Percentiles rank a stretch among this genome's conserved stretches.
These are phyloP conservation scores for Aristolochia californica DNA, from an alignment of 164 flowering plant species.

Conservation along the genomic window DNA sequence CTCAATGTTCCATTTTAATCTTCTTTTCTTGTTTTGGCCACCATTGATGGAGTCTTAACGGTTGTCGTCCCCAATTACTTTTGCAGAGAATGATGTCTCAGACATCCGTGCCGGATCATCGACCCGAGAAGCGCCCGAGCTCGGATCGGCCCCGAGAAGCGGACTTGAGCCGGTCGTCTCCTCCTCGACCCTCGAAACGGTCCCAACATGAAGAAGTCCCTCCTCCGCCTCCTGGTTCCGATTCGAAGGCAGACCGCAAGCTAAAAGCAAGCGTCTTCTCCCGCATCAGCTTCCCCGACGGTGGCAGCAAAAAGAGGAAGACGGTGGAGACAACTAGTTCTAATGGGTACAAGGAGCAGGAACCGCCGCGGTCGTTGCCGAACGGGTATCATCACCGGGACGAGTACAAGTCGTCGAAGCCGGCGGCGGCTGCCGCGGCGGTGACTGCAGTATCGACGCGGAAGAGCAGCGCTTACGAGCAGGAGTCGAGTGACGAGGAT, in stretches of 20 bases:
- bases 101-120: neutral
- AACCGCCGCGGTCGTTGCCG: neutral
- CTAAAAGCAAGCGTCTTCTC: slow-evolving; percentile 75
- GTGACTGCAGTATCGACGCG: neutral
- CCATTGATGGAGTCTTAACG: too few species aligned
- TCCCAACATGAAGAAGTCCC: neutral
- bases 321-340: slow-evolving; percentile 11
- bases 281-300: slow-evolving; percentile 72
- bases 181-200: slow-evolving; percentile 1
- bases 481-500: slow-evolving; percentile 76
- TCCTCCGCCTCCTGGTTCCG: slow-evolving; percentile 6
- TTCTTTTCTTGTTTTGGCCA: too few species aligned
- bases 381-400: neutral
- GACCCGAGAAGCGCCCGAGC: neutral
- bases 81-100: slow-evolving; percentile 2
- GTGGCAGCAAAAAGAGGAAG: slow-evolving; percentile 40
- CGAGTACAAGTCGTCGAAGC: neutral
- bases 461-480: slow-evolving; percentile 17
- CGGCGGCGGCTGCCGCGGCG: too few species aligned
- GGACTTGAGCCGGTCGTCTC: neutral
- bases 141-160: neutral
- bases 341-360: slow-evolving; percentile 40
- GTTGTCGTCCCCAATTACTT: neutral
- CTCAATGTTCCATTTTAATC: too few species aligned
- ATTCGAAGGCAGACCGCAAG: slow-evolving; percentile 23